Evolutionary conservation across 495 filamentous ascomycete genomes (phyloP).

Genomic region (Talaromyces stipitatus): DNA sequence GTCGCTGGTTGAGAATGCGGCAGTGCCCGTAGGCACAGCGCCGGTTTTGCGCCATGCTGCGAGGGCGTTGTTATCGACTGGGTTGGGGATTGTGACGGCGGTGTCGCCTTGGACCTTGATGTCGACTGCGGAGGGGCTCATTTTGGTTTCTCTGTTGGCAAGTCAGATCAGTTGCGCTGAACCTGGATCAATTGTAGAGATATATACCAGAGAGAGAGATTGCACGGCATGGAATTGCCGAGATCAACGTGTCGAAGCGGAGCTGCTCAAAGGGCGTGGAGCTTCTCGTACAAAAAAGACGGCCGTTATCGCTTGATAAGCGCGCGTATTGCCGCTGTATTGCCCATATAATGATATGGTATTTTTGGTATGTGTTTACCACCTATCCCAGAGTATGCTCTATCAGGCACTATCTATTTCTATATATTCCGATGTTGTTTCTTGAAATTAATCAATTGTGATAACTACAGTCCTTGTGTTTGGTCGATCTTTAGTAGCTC

Average conservation of each 20-base stretch:
- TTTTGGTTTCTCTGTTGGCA: slow-evolving; percentile 12
- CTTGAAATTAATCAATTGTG: too few species aligned
- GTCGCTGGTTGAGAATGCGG: slow-evolving; percentile 67
- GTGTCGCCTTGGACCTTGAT: slow-evolving; percentile 28
- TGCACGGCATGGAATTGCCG: neutral
- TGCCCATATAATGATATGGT: neutral
- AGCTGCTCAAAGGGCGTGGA: neutral
- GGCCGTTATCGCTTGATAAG: neutral
- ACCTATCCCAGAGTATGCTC: too few species aligned
- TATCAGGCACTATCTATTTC: too few species aligned
- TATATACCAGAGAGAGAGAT: neutral
- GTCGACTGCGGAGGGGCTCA: slow-evolving; percentile 37
- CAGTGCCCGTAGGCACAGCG: slow-evolving; percentile 63
- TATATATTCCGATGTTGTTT: too few species aligned
- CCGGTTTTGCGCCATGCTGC: slow-evolving; percentile 60
- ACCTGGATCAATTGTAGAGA: too few species aligned
- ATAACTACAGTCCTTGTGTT: too few species aligned
- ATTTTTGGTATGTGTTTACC: neutral
- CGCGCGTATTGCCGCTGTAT: neutral
- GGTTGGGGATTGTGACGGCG: slow-evolving; percentile 39
- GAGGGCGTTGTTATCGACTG: slow-evolving; percentile 66
- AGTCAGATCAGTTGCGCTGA: neutral
- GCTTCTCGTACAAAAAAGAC: neutral
- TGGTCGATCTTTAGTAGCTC: too few species aligned
- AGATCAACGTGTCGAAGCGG: too few species aligned